These are phyloP conservation scores for Pyropia haitanensis DNA, from an alignment of 23 red algal species.

Conservation along the genomic window DNA sequence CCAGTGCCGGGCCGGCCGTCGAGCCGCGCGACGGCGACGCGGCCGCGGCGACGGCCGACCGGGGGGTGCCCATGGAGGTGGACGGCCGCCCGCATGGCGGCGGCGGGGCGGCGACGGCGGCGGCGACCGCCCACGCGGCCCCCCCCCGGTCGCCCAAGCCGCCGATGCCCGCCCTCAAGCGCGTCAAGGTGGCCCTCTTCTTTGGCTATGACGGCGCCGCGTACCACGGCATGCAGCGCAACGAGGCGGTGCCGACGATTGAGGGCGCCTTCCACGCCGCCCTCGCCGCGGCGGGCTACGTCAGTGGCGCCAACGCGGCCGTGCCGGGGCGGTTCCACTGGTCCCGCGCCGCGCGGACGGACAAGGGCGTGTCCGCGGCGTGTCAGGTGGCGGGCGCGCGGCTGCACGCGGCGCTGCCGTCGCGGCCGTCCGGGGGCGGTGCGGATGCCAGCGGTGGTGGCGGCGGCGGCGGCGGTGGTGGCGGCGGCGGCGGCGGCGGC, in stretches of 20 bases:
- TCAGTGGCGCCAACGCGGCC: conserved; percentile 28
- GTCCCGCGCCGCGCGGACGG: conserved; percentile 80
- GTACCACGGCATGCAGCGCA: conserved; percentile 50
- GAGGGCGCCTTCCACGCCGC: conserved; percentile 51
- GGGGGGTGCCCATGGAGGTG: too few relatives aligned
- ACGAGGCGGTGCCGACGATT: conserved; percentile 31
- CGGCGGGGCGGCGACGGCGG: too few relatives aligned
- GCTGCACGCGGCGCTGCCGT: conserved; percentile 20
- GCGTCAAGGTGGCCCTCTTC: conserved; percentile 33
- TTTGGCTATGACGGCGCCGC: conserved; percentile 45
- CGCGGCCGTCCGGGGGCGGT: too few relatives aligned
- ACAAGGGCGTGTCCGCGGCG: conserved; percentile 85
- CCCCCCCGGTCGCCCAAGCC: too few relatives aligned
- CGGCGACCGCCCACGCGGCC: too few relatives aligned
- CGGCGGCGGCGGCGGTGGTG: too few relatives aligned
- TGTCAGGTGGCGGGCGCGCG: conserved; percentile 63
- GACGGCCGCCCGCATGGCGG: too few relatives aligned
- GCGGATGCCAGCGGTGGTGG: too few relatives aligned
- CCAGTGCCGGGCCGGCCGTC: too few relatives aligned
- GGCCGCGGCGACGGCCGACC: too few relatives aligned
- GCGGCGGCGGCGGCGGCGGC: conserved; percentile 9
- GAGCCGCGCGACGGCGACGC: too few relatives aligned
- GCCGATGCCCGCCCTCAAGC: too few relatives aligned
- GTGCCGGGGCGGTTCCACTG: conserved; percentile 48
- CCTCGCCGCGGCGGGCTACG: conserved; percentile 24